phyloP scores from a whole-genome alignment of 176 grass and related monocot species.

The Melocanna baccifera region DNA sequence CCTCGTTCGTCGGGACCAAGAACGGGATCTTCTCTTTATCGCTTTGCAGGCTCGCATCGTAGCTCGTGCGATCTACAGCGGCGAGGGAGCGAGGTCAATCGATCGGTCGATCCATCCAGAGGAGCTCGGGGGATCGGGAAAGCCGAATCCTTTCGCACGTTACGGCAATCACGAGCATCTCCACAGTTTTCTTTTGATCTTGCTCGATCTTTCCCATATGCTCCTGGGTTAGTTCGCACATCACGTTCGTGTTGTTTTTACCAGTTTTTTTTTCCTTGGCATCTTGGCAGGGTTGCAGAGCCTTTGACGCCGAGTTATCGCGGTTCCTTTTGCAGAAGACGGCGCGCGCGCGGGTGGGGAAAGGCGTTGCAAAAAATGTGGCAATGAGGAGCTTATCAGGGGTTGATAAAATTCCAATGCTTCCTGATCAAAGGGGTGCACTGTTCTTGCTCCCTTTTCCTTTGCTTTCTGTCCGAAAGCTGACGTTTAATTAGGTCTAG shows the following conservation, averaged over 20 bases:
- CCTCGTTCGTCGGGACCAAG: conserved; percentile 38
- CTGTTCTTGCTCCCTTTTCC: not conserved
- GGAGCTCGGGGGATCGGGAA: conserved; percentile 46
- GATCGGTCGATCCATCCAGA: not conserved
- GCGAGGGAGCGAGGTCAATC: conserved; percentile 3
- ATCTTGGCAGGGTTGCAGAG: not conserved
- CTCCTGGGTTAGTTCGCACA: not conserved
- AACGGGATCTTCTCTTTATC: conserved; percentile 33
- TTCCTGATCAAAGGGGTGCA: not conserved
- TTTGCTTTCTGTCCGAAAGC: conserved; percentile 18
- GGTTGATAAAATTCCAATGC: not conserved
- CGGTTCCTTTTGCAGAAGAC: conserved; percentile 32
- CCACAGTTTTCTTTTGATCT: not conserved
- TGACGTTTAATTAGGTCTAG: not conserved
- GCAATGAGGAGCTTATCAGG: conserved; percentile 11
- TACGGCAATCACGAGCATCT: conserved; percentile 47
- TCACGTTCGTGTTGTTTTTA: not conserved
- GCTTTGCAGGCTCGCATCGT: conserved; percentile 24
- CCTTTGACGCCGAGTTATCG: conserved; percentile 12
- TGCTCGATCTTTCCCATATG: not conserved
- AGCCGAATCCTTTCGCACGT: conserved; percentile 42
- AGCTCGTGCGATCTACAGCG: conserved; percentile 6
- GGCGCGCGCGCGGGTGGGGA: conserved; percentile 3
- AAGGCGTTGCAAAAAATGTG: not conserved
- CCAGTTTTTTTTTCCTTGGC: not conserved